Conservation (phyloP, 2,329 filamentous ascomycete species). For the Colletotrichum paranaense region DNA sequence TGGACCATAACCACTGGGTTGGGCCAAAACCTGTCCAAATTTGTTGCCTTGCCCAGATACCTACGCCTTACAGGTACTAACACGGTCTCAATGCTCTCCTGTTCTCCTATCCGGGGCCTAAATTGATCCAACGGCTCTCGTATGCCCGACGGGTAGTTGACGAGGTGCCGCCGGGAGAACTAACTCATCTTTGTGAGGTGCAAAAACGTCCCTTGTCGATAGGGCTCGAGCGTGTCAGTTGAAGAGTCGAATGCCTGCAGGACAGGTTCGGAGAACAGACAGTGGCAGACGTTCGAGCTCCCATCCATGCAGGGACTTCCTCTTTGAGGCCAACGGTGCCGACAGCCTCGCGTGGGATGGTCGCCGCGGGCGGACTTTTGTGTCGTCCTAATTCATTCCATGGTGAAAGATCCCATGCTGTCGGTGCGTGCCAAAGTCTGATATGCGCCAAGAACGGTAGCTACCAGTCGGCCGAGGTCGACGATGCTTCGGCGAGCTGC, state of each 20-base stretch:
- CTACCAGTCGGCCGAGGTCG: background rate
- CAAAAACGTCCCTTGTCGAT: background rate
- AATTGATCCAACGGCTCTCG: background rate
- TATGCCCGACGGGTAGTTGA: background rate
- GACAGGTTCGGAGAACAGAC: conserved; percentile 32
- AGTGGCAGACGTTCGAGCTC: conserved; percentile 20
- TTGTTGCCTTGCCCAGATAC: background rate
- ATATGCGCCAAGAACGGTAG: conserved; percentile 3
- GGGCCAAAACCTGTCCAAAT: conserved; percentile 9
- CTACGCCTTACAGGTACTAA: background rate
- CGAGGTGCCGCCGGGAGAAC: background rate
- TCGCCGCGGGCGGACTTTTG: conserved; percentile 25
- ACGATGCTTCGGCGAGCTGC: conserved; percentile 7
- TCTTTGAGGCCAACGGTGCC: conserved; percentile 10
- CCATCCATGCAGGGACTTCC: conserved; percentile 33
- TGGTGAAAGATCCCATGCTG: conserved; percentile 20
- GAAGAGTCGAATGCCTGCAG: background rate
- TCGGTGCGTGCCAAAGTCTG: conserved; percentile 9
- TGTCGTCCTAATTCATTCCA: conserved; percentile 28
- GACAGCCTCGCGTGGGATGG: conserved; percentile 9
- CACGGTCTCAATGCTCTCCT: background rate
- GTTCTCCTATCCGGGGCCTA: background rate
- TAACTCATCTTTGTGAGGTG: background rate
- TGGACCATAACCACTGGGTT: background rate
- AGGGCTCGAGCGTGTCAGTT: background rate